phyloP scores from a whole-genome alignment of 1,284 basidiomycete species.

The Fomitopsis betulina region DNA sequence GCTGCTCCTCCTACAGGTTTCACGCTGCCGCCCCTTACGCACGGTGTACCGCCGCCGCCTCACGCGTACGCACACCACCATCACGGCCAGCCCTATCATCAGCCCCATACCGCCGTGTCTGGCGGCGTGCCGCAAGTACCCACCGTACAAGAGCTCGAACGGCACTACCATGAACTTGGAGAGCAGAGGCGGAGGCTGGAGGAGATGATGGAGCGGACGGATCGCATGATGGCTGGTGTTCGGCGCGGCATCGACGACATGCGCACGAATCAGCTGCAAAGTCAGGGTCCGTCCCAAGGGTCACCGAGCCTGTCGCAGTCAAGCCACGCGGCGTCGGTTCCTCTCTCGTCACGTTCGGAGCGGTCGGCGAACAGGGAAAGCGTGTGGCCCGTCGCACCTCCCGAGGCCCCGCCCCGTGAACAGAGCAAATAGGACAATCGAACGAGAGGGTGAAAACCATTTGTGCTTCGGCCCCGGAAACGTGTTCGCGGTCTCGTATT shows the following conservation, averaged over 20 bases:
- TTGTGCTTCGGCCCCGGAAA: background rate
- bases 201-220: conserved; percentile 70
- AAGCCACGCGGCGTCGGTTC: conserved; percentile 21
- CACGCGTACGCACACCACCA: conserved; percentile 12
- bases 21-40: conserved; percentile 33
- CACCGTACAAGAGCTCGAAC: conserved; percentile 56
- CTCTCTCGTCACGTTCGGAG: conserved; percentile 23
- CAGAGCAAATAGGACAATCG: conserved; percentile 9
- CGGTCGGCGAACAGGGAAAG: conserved; percentile 25
- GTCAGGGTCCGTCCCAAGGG: conserved; percentile 3
- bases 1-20: conserved; percentile 33
- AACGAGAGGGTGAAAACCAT: too few relatives aligned
- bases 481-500: background rate
- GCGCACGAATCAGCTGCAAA: conserved; percentile 25
- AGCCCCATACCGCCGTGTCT: conserved; percentile 20
- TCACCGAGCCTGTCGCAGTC: conserved; percentile 9
- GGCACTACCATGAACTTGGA: conserved; percentile 59
- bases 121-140: conserved; percentile 35
- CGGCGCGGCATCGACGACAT: conserved; percentile 73
- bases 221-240: conserved; percentile 63
- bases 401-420: conserved; percentile 21
- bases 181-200: conserved; percentile 59
- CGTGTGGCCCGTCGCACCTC: conserved; percentile 31
- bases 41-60: conserved; percentile 24
- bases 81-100: conserved; percentile 19